phyloP scores from a whole-genome alignment of 129 eudicot species.

The sunflower (Helianthus annuus) region DNA sequence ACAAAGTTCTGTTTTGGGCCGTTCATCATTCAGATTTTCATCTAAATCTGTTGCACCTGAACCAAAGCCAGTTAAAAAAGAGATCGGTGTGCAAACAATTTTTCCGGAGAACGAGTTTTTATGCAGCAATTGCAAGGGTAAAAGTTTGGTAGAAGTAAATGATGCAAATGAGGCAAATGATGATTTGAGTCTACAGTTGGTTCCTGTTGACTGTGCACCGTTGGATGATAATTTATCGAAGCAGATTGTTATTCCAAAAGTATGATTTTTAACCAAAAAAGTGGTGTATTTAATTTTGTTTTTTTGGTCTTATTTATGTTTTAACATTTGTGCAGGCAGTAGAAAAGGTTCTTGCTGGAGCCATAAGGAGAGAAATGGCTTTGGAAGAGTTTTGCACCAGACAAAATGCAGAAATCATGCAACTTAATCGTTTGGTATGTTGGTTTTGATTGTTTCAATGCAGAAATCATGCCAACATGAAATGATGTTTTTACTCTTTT shows the following conservation, averaged over 20 bases:
- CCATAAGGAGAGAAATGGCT: constrained; percentile 98
- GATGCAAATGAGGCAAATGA: constrained; percentile 28
- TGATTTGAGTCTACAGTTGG: constrained; percentile 48
- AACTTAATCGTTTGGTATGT: constrained; percentile 90
- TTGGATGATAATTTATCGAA: constrained; percentile 54
- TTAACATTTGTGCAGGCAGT: constrained; percentile 60
- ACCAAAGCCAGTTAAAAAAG: constrained; percentile 50
- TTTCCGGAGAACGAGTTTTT: constrained; percentile 40
- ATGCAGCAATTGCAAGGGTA: constrained; percentile 70
- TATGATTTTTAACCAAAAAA: constrained; percentile 23
- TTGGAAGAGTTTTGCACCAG: constrained; percentile 80
- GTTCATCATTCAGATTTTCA: constrained; percentile 81
- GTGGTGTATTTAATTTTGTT: not conserved
- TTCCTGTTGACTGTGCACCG: constrained; percentile 55
- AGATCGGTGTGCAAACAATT: constrained; percentile 81
- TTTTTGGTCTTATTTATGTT: constrained; percentile 4
- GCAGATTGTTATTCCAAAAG: constrained; percentile 83
- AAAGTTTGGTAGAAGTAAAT: constrained; percentile 34
- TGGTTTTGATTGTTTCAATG: not conserved
- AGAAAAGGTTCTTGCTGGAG: constrained; percentile 96
- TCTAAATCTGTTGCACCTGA: constrained; percentile 57
- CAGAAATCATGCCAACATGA: not conserved
- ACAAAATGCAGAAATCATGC: constrained; percentile 73
- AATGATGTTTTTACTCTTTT: not conserved
- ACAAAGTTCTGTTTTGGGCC: constrained; percentile 57